These are phyloP conservation scores for Cucurbitaria berberidis DNA, from an alignment of 2,329 filamentous ascomycete species.

Conservation along the genomic window DNA sequence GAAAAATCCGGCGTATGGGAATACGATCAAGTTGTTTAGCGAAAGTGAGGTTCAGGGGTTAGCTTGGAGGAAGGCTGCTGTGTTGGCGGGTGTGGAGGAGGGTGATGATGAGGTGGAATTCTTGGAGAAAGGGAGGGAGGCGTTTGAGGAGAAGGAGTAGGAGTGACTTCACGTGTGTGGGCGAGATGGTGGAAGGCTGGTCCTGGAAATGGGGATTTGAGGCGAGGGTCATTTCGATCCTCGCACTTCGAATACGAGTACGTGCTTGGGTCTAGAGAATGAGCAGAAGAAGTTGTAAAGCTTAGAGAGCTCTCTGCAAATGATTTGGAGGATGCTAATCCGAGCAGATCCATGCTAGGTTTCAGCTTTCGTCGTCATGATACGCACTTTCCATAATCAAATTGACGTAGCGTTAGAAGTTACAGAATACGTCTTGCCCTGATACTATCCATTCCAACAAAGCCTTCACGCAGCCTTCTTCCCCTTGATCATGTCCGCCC, in stretches of 20 bases:
- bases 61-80: conserved; percentile 15
- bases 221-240: too few species aligned
- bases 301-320: too few species aligned
- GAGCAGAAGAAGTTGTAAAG: too few species aligned
- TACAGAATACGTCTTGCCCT: too few species aligned
- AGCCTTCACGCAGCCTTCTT: neutral
- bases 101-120: conserved; percentile 3
- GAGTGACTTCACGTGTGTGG: too few species aligned
- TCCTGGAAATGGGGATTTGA: too few species aligned
- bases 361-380: too few species aligned
- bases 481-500: conserved; percentile 36
- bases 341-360: too few species aligned
- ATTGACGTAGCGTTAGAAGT: too few species aligned
- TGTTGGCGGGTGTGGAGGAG: conserved; percentile 10
- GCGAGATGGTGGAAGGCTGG: neutral
- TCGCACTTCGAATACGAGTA: neutral
- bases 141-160: conserved; percentile 18
- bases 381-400: too few species aligned
- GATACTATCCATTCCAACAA: conserved; percentile 3
- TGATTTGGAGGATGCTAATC: too few species aligned
- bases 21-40: conserved; percentile 20
- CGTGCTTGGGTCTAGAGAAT: too few species aligned
- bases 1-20: conserved; percentile 16
- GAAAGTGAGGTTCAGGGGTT: conserved; percentile 9
- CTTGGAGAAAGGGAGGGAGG: conserved; percentile 9